These are phyloP conservation scores for Rasamsonia emersonii DNA, from an alignment of 2,329 filamentous ascomycete genomes.

Conservation along the genomic window DNA sequence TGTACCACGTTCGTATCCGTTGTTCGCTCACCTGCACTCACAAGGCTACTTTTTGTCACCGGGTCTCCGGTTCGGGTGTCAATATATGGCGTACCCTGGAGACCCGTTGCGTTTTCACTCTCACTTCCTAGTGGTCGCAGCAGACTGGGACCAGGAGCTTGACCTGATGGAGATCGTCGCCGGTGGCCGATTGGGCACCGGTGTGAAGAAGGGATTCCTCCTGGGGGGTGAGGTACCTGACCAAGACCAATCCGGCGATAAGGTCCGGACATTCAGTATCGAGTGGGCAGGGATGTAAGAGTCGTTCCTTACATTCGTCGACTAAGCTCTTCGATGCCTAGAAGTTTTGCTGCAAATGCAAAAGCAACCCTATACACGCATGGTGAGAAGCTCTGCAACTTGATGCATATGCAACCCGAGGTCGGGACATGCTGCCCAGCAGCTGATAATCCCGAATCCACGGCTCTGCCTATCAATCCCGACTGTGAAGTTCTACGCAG, in stretches of 20 bases:
- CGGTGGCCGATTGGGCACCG: conserved; percentile 80
- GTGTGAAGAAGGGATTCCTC: conserved; percentile 91
- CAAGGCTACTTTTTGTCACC: conserved; percentile 81
- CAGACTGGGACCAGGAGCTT: conserved; percentile 81
- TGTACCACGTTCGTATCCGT: conserved; percentile 52
- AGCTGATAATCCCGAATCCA: too few species aligned
- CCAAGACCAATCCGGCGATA: conserved; percentile 28
- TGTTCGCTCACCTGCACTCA: conserved; percentile 73
- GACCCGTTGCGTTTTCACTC: conserved; percentile 93
- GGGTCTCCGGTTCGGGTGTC: conserved; percentile 85
- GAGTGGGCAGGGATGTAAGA: conserved; percentile 89
- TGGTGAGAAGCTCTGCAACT: too few species aligned
- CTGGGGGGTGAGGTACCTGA: conserved; percentile 59
- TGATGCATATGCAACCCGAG: too few species aligned
- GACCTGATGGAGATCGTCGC: conserved; percentile 76
- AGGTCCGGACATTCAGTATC: conserved; percentile 67
- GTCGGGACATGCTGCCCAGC: too few species aligned
- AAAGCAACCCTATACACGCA: too few species aligned
- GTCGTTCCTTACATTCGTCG: too few species aligned
- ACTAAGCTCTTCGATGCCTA: neutral
- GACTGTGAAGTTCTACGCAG: too few species aligned
- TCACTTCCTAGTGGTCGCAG: conserved; percentile 79
- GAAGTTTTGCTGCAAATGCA: neutral
- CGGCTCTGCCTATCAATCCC: too few species aligned
- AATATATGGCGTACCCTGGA: conserved; percentile 91